Conservation (phyloP, 257 asterid genomes). For the Nicotiana obtusifolia region DNA sequence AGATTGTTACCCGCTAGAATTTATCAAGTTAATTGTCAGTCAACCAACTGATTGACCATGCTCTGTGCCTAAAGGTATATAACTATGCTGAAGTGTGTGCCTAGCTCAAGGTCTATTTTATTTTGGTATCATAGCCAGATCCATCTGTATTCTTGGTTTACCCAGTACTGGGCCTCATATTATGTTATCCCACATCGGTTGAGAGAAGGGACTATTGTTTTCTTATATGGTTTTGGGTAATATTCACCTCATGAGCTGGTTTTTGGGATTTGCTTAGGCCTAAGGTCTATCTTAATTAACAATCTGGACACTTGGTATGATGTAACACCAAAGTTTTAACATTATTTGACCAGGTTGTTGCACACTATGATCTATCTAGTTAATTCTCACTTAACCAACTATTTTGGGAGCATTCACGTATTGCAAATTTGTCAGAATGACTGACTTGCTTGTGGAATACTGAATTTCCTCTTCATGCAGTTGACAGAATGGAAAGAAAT, state of each 20-base stretch:
- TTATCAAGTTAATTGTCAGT: neutral
- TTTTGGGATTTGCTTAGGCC: neutral
- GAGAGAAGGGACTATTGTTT: neutral
- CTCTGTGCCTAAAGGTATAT: neutral
- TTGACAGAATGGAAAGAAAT: constrained; percentile 20
- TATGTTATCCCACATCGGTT: neutral
- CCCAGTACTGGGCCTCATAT: neutral
- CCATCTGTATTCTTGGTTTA: neutral
- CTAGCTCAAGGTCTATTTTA: neutral
- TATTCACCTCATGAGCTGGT: neutral
- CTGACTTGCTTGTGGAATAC: constrained; percentile 14
- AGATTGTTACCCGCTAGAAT: neutral
- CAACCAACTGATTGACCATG: neutral
- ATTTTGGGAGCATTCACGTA: neutral
- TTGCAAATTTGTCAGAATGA: neutral
- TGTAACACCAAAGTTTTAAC: neutral
- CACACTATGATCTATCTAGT: neutral
- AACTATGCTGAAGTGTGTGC: neutral
- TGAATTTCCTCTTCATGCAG: constrained; percentile 24
- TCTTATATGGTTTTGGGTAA: neutral
- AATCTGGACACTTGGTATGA: neutral
- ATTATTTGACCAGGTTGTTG: neutral
- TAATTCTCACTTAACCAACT: neutral
- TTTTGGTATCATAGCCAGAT: neutral
- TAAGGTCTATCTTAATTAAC: neutral